Evolutionary conservation across 208 protist genomes (phyloP).

Genomic region (Blechomonas ayalai): DNA sequence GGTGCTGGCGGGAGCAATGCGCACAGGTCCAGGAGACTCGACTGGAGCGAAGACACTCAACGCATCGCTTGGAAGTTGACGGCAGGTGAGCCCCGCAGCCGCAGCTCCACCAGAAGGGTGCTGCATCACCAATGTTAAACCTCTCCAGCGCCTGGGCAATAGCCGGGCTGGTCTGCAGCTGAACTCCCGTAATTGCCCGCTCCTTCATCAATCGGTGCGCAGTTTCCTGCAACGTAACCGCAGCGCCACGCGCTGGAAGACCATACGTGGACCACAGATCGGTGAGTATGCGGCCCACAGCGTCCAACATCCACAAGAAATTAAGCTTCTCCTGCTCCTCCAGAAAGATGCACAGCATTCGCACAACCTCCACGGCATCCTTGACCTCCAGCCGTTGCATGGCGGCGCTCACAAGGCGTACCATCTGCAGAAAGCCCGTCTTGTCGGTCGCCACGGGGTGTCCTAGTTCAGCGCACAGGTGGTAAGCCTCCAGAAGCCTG

Average conservation of each 20-base stretch:
- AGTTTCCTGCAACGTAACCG: conserved; percentile 15
- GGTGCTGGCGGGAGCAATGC: conserved; percentile 17
- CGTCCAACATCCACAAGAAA: conserved; percentile 70
- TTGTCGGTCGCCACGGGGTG: conserved; percentile 31
- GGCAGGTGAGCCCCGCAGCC: conserved; percentile 56
- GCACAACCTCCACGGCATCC: conserved; percentile 3
- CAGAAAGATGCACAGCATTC: conserved; percentile 29
- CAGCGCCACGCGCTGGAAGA: conserved; percentile 4
- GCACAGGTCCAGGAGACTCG: conserved; percentile 49
- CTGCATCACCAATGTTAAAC: conserved; percentile 28
- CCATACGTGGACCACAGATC: conserved; percentile 40
- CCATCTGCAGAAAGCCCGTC: conserved; percentile 45
- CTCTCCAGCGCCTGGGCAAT: conserved; percentile 41
- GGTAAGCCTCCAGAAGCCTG: conserved; percentile 56
- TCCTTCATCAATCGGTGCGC: conserved; percentile 13
- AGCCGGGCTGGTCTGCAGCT: conserved; percentile 32
- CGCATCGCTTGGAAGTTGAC: conserved; percentile 45
- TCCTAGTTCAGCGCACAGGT: conserved; percentile 35
- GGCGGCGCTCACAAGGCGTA: conserved; percentile 30
- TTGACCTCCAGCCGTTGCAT: conserved; percentile 8
- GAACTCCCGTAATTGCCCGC: conserved; percentile 32
- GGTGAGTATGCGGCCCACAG: conserved; percentile 30
- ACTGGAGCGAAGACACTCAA: conserved; percentile 32
- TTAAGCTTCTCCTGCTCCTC: conserved; percentile 30
- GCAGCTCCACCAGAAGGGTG: conserved; percentile 69